Conservation (phyloP, 2,329 filamentous ascomycete genomes). For the Aspergillus clavatus region DNA sequence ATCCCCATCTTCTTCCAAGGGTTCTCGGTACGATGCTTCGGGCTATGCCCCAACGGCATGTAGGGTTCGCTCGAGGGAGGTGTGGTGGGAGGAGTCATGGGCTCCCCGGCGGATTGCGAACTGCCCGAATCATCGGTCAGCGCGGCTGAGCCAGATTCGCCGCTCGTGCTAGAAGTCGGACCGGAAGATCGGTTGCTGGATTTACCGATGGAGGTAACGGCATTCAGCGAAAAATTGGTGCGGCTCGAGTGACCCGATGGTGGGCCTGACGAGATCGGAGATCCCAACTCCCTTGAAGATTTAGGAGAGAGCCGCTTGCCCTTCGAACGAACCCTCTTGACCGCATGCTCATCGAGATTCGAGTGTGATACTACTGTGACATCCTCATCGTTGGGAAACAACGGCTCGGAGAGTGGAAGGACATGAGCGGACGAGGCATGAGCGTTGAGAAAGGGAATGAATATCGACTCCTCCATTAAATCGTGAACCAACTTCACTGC, state of each 20-base stretch:
- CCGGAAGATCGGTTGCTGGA: conserved; percentile 31
- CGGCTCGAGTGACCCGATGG: conserved; percentile 24
- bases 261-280: conserved; percentile 19
- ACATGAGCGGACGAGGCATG: conserved; percentile 47
- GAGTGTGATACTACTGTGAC: conserved; percentile 29
- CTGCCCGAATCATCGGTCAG: conserved; percentile 46
- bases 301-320: conserved; percentile 29
- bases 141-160: conserved; percentile 34
- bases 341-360: conserved; percentile 27
- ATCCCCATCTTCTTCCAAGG: conserved; percentile 52
- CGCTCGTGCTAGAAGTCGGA: conserved; percentile 34
- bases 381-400: conserved; percentile 35
- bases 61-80: conserved; percentile 43
- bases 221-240: conserved; percentile 29
- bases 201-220: conserved; percentile 31
- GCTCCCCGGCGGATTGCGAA: conserved; percentile 39
- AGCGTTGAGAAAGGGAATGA: conserved; percentile 84
- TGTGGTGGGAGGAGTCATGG: conserved; percentile 50
- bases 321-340: conserved; percentile 25
- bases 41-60: conserved; percentile 29
- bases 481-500: conserved; percentile 88
- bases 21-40: conserved; percentile 43
- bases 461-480: conserved; percentile 93
- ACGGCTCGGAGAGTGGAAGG: conserved; percentile 42
- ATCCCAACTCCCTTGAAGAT: conserved; percentile 30